Percentiles rank a stretch among this genome's conserved stretches.
These are phyloP conservation scores for Mycena rosella DNA, from an alignment of 768 basidiomycete genomes.

Conservation along the genomic window DNA sequence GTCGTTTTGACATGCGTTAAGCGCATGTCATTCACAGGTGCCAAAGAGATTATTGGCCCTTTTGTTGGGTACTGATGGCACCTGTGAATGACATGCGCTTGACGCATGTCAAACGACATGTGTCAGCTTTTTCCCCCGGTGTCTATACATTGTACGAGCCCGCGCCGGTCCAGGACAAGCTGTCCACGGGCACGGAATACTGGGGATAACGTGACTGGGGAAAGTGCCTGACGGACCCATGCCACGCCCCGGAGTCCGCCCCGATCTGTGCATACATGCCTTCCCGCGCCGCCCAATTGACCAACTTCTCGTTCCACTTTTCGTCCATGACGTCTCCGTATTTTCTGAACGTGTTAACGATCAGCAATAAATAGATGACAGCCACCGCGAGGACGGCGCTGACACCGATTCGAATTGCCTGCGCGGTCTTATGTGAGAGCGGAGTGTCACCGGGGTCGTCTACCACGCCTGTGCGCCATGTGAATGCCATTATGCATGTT, in stretches of 20 bases:
- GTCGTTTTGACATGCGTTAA: too few relatives aligned
- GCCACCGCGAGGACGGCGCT: conserved; percentile 58
- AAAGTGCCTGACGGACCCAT: too few relatives aligned
- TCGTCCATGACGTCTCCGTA: conserved; percentile 49
- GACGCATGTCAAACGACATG: too few relatives aligned
- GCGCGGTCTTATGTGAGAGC: conserved; percentile 47
- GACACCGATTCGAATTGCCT: conserved; percentile 56
- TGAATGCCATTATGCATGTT: conserved; percentile 59
- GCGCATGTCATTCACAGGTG: too few relatives aligned
- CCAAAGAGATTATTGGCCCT: too few relatives aligned
- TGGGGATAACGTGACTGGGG: too few relatives aligned
- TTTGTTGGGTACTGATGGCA: too few relatives aligned
- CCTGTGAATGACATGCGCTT: too few relatives aligned
- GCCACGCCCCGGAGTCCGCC: neutral
- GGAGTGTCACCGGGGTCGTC: conserved; percentile 39
- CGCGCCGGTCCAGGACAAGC: neutral
- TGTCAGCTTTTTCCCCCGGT: too few relatives aligned
- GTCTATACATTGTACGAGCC: too few relatives aligned
- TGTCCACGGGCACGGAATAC: too few relatives aligned
- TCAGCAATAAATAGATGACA: conserved; percentile 56
- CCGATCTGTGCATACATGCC: conserved; percentile 1
- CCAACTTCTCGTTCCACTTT: conserved; percentile 21
- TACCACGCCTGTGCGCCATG: conserved; percentile 62
- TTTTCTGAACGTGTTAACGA: conserved; percentile 57
- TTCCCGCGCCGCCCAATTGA: conserved; percentile 16